Evolutionary conservation across 2,329 filamentous ascomycete genomes (phyloP).

Genomic region (Colletotrichum falcatum): DNA sequence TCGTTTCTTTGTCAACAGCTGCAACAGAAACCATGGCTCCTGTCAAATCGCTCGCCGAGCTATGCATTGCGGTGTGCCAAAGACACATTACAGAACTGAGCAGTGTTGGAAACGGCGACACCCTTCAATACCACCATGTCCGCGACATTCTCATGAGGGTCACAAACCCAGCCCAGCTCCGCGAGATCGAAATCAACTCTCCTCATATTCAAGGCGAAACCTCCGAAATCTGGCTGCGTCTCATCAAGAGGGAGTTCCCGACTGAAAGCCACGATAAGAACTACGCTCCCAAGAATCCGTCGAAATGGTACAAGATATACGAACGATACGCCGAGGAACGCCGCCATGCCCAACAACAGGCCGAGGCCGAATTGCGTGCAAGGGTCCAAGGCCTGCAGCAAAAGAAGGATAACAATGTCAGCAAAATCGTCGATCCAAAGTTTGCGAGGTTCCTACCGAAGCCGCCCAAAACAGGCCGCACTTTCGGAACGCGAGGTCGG

Average conservation of each 20-base stretch:
- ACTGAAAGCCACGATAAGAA: conserved; percentile 71
- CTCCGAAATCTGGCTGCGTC: conserved; percentile 79
- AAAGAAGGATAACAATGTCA: conserved; percentile 67
- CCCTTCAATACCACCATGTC: conserved; percentile 55
- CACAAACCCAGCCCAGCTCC: conserved; percentile 79
- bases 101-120: conserved; percentile 77
- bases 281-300: conserved; percentile 73
- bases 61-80: conserved; percentile 63
- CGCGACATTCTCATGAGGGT: conserved; percentile 77
- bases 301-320: conserved; percentile 84
- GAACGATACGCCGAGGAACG: conserved; percentile 73
- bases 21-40: conserved; percentile 30
- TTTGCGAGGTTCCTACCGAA: conserved; percentile 58
- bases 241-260: conserved; percentile 84
- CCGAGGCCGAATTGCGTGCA: conserved; percentile 68
- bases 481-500: conserved; percentile 41
- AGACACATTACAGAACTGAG: conserved; percentile 69
- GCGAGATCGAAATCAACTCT: conserved; percentile 77
- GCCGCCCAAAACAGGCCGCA: conserved; percentile 50
- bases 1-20: conserved; percentile 1
- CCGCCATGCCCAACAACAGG: conserved; percentile 67
- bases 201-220: conserved; percentile 80
- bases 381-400: conserved; percentile 69
- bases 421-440: conserved; percentile 63
- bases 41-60: conserved; percentile 62